A percentile compares a stretch with the other conserved stretches of the same genome.
Conservation (phyloP, 176 grass and related monocot species). For the Cenchrus fungigraminus region DNA sequence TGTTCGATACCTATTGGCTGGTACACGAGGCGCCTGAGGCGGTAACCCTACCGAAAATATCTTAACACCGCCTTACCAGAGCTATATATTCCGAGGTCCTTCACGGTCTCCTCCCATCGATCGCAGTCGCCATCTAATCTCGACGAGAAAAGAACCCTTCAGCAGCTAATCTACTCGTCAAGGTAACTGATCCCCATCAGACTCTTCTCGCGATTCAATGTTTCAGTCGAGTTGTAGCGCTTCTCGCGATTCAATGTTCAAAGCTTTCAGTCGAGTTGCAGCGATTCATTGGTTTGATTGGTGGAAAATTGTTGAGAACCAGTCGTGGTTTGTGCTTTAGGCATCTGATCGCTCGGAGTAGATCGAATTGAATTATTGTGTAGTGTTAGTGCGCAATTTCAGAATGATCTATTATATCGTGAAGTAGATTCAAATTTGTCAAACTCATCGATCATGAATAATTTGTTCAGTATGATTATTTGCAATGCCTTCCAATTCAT, state of each 20-base stretch:
- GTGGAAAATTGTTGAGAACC: too few relatives aligned
- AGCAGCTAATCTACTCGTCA: neutral
- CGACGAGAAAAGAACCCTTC: neutral
- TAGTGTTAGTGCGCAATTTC: neutral
- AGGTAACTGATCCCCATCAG: neutral
- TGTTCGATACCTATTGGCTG: neutral
- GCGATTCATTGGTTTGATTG: neutral
- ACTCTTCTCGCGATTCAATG: too few relatives aligned
- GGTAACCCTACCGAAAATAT: neutral
- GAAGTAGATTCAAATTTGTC: neutral
- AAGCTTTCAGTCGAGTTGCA: neutral
- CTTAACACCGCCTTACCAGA: neutral
- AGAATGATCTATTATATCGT: neutral
- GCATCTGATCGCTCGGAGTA: neutral
- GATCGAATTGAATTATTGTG: too few relatives aligned
- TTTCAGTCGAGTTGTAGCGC: too few relatives aligned
- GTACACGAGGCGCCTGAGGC: neutral
- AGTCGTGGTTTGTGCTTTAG: neutral
- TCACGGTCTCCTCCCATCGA: neutral
- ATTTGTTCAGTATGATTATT: neutral
- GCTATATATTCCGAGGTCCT: neutral
- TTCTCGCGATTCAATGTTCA: too few relatives aligned
- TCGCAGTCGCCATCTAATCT: neutral
- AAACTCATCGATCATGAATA: too few relatives aligned
- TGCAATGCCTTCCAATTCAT: neutral